Conservation (phyloP, 1,284 basidiomycete genomes). For the Moesziomyces aphidis region DNA sequence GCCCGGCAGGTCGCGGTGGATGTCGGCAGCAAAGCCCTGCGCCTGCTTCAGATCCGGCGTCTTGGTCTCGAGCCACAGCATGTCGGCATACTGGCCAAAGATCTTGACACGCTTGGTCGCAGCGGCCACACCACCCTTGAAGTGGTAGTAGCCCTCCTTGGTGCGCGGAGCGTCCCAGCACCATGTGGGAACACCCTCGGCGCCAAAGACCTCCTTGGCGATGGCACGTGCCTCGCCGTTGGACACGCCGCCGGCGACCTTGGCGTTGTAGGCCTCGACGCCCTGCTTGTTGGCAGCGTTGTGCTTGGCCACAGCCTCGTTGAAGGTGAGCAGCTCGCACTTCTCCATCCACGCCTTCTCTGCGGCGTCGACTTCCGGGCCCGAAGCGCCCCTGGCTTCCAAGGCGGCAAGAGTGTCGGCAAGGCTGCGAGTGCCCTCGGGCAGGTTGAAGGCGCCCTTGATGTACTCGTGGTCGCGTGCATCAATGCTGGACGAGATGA, state of each 20-base stretch:
- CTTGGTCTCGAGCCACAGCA: constrained; percentile 81
- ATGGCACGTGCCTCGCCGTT: constrained; percentile 79
- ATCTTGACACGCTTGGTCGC: constrained; percentile 84
- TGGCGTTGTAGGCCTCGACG: constrained; percentile 71
- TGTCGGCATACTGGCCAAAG: constrained; percentile 73
- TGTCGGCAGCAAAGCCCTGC: constrained; percentile 79
- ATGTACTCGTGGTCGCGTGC: constrained; percentile 73
- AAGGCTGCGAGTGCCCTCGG: constrained; percentile 52
- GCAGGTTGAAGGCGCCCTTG: constrained; percentile 65
- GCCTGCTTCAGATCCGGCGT: constrained; percentile 84
- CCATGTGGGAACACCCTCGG: constrained; percentile 76
- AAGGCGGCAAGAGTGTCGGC: constrained; percentile 62
- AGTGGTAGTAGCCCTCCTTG: constrained; percentile 91
- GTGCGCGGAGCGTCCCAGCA: constrained; percentile 93
- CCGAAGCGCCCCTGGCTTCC: constrained; percentile 57
- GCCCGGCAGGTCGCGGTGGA: constrained; percentile 78
- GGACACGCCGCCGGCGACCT: constrained; percentile 77
- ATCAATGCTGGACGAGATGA: constrained; percentile 86
- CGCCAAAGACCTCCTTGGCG: constrained; percentile 79
- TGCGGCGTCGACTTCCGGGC: constrained; percentile 59
- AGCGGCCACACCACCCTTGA: constrained; percentile 82
- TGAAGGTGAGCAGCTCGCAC: constrained; percentile 76
- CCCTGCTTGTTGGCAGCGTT: constrained; percentile 69
- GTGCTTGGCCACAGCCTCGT: constrained; percentile 76
- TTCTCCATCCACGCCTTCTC: constrained; percentile 67